phyloP scores from a whole-genome alignment of 2,329 filamentous ascomycete genomes.

The Stachybotrys elegans region DNA sequence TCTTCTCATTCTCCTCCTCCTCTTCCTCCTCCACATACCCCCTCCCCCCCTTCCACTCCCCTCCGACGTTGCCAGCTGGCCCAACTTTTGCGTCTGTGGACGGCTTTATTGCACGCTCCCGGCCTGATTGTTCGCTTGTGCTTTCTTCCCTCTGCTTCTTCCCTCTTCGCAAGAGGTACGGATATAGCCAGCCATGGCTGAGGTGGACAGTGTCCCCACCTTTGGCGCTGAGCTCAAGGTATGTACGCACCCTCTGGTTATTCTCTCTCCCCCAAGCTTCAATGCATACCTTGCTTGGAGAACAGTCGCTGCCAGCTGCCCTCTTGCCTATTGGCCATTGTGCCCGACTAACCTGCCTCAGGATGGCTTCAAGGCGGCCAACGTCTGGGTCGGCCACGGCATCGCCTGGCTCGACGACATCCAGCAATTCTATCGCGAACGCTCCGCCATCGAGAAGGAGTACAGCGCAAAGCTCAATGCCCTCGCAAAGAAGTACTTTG shows the following conservation, averaged over 20 bases:
- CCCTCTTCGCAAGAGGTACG: constrained; percentile 13
- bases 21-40: neutral
- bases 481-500: constrained; percentile 93
- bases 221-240: constrained; percentile 96
- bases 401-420: constrained; percentile 96
- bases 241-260: constrained; percentile 21
- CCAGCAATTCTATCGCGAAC: constrained; percentile 94
- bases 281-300: constrained; percentile 9
- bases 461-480: constrained; percentile 84
- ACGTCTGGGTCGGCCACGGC: constrained; percentile 82
- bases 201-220: constrained; percentile 75
- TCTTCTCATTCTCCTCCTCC: neutral
- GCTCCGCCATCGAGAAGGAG: constrained; percentile 92
- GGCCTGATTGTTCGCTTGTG: neutral
- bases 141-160: constrained; percentile 13
- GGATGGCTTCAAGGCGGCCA: constrained; percentile 96
- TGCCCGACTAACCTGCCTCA: constrained; percentile 27
- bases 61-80: neutral
- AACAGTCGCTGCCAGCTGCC: constrained; percentile 7
- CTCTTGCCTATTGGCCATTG: constrained; percentile 5
- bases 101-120: constrained; percentile 10
- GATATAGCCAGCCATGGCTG: constrained; percentile 70
- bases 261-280: neutral
- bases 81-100: neutral
- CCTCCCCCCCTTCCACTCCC: neutral